Base-by-base conservation (phyloP, 148 eudicot species). In the Gaultheria prostrata region DNA sequence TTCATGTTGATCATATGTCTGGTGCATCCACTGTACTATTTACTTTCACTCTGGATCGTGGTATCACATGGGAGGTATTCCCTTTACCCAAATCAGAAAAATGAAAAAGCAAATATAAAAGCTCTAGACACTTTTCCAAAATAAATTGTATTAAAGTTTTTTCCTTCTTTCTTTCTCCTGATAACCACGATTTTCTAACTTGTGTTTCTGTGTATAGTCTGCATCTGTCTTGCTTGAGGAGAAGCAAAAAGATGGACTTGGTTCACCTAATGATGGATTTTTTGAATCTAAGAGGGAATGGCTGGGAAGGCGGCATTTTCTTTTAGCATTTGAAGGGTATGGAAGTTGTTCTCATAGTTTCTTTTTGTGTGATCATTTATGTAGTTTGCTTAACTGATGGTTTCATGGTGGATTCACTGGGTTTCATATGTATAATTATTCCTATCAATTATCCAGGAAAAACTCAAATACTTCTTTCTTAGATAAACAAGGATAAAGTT, bases 231-330 rank as follows among this genome's bases (percentile, higher is more conserved):
- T 92, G 93, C 95, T 96, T 26, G 89, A 87, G 67, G 99, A 95
- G 89, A 97, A 91, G 88, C 91, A 88, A 90, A 93, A 91, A 67
- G 98, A 92, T 83, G 92, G 83, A 53, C 87, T 88, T 88, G 93
- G 93, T 49, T 90, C 94, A 21, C 53, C 88, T 59, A 86, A 86
- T 89, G 95, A 90, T 85, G 99, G 96, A 54, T 97, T 97, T 79
- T 97, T 93, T 73, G 98, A 97, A 87, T 92, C 99, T 73, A 94
- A 87, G 84, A 90, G 99, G 85, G 99, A 94, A 88, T 94, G 99
- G 98, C 78, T 97, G 73, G 99, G 99, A 86, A 90, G 93, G 77
- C 91, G 98, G 43, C 98, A 97, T 82, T 94, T 87, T 82, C 89
- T 95, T 79, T 88, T 97, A 82, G 98, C 99, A 83, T 84, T 90